Evolutionary conservation across 2,329 filamentous ascomycete genomes (phyloP), one percentile per base, ranked within the genome.

Genomic region (Fusarium sp.): DNA sequence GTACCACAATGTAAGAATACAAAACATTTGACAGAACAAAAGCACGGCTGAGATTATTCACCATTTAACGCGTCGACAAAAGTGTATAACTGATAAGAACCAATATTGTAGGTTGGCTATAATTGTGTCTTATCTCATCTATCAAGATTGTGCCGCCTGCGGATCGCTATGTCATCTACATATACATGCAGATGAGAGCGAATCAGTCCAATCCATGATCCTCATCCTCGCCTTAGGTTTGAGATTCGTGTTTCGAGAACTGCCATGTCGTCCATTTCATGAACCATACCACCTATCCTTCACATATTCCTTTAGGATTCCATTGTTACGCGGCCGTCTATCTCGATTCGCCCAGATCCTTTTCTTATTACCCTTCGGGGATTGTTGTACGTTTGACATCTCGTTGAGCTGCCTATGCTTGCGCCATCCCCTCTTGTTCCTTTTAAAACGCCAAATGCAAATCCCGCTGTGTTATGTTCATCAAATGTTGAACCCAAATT

Each of bases 361-460:
- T 51, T 50, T 54, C 68, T 39, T 59, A 72, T 73, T 74, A 74
- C 53, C 56, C 50, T 66, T 51, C n/a, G 56, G 48, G 65, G 42
- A 57, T 59, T 61, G 48, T 36, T 61, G n/a, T 65, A 24, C 68
- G 35, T 60, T 58, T 33, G 47, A 22, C 54, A 63, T 31, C 55
- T 58, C 47, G 33, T 44, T 35, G 48, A 56, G 54, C 50, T 68
- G 39, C 42, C 42, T 38, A 57, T 63, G 36, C 50, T 59, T 71
- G 59, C 59, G 66, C 67, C 47, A 53, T 58, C 61, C 70, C 70
- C 41, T 47, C 50, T 65, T 65, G 56, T 66, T 60, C 65, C 63
- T 54, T 53, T 42, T 54, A 55, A 64, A 76, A 75, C 72, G 70
- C 75, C 75, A 31, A 72, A 68, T 62, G 50, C 62, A 77, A 65